A percentile compares a stretch with the other conserved stretches of the same genome.
Evolutionary conservation across 306 rosid species (phyloP).

Genomic region (Quercus agrifolia): DNA sequence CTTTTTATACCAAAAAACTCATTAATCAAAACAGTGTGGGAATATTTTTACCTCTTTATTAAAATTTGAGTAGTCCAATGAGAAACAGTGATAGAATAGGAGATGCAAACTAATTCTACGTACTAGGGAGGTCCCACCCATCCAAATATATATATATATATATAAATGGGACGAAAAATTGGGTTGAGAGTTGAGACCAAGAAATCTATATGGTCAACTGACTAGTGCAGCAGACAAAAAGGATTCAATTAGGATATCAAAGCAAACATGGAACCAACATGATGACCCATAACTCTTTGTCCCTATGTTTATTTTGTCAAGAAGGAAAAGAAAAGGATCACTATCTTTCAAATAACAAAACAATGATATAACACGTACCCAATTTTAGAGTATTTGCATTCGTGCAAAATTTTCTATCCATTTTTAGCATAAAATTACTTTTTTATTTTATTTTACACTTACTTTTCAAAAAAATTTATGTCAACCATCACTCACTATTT

Average conservation of each 20-base stretch:
- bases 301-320: constrained; percentile 32
- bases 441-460: too few species aligned
- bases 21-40: constrained; percentile 12
- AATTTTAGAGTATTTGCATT: too few species aligned
- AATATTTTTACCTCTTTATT: constrained; percentile 18
- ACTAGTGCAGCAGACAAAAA: constrained; percentile 38
- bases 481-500: too few species aligned
- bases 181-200: constrained; percentile 6
- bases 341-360: constrained; percentile 23
- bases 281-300: constrained; percentile 50
- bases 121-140: constrained; percentile 28
- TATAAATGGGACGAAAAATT: constrained; percentile 23
- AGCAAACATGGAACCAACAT: constrained; percentile 51
- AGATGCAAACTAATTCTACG: constrained; percentile 18
- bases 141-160: constrained; percentile 14
- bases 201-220: not conserved
- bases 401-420: too few species aligned
- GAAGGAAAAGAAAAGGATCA: constrained; percentile 2
- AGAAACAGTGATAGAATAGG: constrained; percentile 17
- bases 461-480: too few species aligned
- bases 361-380: too few species aligned
- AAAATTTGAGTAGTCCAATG: constrained; percentile 1
- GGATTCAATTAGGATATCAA: constrained; percentile 32
- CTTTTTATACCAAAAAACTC: constrained; percentile 13
- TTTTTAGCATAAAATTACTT: too few species aligned